Evolutionary conservation across 768 basidiomycete genomes (phyloP).

Genomic region (Galerina marginata): DNA sequence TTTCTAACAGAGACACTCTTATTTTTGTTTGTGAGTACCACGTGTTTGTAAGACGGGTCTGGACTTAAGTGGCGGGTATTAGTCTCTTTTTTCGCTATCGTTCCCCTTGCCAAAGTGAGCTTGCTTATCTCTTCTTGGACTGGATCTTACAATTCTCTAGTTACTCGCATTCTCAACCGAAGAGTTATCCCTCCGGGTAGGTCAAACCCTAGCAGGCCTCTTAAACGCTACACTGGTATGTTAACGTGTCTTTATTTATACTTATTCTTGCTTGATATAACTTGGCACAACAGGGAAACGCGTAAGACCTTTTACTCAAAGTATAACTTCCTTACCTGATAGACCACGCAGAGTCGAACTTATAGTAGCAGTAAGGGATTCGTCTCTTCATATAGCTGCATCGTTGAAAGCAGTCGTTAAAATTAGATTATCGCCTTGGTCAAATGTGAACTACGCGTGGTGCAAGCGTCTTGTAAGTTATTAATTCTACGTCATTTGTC

Average conservation of each 20-base stretch:
- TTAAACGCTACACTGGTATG: conserved; percentile 84
- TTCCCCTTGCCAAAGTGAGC: conserved; percentile 80
- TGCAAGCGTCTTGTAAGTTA: conserved; percentile 78
- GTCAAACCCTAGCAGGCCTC: conserved; percentile 83
- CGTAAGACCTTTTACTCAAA: conserved; percentile 36
- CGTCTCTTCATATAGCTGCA: not conserved
- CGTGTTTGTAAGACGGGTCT: not conserved
- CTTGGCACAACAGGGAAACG: conserved; percentile 47
- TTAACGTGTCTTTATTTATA: conserved; percentile 1
- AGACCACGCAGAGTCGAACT: conserved; percentile 57
- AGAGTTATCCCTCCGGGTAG: conserved; percentile 80
- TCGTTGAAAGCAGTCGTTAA: conserved; percentile 1
- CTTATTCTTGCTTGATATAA: conserved; percentile 1
- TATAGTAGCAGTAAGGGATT: conserved; percentile 72
- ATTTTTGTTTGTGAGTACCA: conserved; percentile 72
- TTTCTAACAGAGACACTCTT: conserved; percentile 54
- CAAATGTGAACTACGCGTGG: conserved; percentile 68
- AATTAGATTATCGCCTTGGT: conserved; percentile 52
- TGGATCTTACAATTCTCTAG: conserved; percentile 36
- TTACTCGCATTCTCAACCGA: conserved; percentile 86
- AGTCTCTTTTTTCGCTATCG: conserved; percentile 84
- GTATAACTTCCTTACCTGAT: conserved; percentile 19
- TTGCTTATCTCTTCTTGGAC: not conserved
- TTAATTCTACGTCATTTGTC: conserved; percentile 19
- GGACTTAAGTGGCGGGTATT: conserved; percentile 4